Evolutionary conservation across 1,139 yeast species (phyloP), one percentile per base, ranked within the genome.

Genomic region (Lodderomyces orthopsilosis): DNA sequence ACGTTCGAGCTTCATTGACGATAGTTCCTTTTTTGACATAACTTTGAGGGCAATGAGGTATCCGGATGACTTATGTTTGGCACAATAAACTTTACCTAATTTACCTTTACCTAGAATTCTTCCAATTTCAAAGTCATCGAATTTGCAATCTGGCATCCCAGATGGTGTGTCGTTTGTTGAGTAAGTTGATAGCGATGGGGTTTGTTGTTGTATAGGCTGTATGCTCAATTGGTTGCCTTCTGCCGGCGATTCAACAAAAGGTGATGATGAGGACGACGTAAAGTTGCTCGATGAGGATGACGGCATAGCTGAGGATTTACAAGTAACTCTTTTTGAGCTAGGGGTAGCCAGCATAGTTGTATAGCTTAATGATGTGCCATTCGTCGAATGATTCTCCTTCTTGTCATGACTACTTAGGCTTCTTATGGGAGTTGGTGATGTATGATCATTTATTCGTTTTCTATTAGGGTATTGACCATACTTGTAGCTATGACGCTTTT

Each of bases 71-170:
- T 78, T 82, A 58, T 91, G 97, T 47, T 77, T 75, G 12, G 86
- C 98, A 56, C 96, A 87, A 62, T 90, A 91, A 0, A 93, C 98
- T 53, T 81, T 82, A 2, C 98, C 98, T 54, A 91, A 81, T 61
- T 90, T 90, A 2, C 98, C 98, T 58, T 88, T 89, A 0, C 98
- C 98, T 32, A 93, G 73, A 46, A 86, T 83, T 44, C 85, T 77
- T 10, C 98, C 98, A 37, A 93, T 75, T 53, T 90, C 96, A 66
- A 89, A 93, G 58, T 88, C 95, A 24, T 74, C 66, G 22, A 83
- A 59, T 18, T 32, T 22, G 26, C 15, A 35, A 14, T 23, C 28
- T 6, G 37, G 37, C 3, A 21, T 23, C 4, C 17, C 12, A 15
- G 34, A 4, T 4, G 34, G 19, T 3, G 18, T 15, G 10, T 35